phyloP scores from a whole-genome alignment of 2,329 filamentous ascomycete genomes.

The Aureobasidium sp. region DNA sequence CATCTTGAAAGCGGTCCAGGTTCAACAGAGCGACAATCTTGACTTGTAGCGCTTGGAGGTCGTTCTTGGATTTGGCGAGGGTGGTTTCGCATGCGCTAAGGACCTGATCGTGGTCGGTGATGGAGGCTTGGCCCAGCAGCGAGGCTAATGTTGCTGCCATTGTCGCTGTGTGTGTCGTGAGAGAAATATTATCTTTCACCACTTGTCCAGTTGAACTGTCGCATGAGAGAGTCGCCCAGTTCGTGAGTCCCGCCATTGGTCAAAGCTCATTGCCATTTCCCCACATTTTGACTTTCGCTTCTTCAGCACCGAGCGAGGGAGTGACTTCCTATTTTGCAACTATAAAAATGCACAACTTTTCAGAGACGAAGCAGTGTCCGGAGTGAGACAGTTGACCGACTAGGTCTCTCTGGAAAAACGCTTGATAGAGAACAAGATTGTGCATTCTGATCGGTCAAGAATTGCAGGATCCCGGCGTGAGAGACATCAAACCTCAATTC shows the following conservation, averaged over 20 bases:
- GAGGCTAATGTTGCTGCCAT: conserved; percentile 34
- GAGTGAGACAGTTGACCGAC: background rate
- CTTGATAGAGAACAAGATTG: background rate
- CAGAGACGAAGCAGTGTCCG: background rate
- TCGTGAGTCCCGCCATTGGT: background rate
- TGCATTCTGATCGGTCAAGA: background rate
- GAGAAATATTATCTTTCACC: background rate
- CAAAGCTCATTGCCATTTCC: background rate
- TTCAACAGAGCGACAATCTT: conserved; percentile 69
- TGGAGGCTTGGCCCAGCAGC: conserved; percentile 48
- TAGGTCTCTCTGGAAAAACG: background rate
- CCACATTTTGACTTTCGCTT: conserved; percentile 2
- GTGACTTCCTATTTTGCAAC: background rate
- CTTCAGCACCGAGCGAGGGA: background rate
- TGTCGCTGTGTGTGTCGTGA: background rate
- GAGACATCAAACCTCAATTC: background rate
- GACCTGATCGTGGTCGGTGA: conserved; percentile 66
- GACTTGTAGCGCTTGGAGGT: conserved; percentile 56
- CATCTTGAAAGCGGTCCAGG: conserved; percentile 74
- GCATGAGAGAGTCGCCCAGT: background rate
- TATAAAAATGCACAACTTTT: background rate
- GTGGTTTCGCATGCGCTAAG: conserved; percentile 54
- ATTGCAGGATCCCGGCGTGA: background rate
- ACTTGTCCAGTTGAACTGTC: background rate
- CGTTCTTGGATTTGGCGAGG: conserved; percentile 50